These are phyloP conservation scores for Singerocomus rubriflavus DNA, from an alignment of 1,284 basidiomycete species.

Conservation along the genomic window DNA sequence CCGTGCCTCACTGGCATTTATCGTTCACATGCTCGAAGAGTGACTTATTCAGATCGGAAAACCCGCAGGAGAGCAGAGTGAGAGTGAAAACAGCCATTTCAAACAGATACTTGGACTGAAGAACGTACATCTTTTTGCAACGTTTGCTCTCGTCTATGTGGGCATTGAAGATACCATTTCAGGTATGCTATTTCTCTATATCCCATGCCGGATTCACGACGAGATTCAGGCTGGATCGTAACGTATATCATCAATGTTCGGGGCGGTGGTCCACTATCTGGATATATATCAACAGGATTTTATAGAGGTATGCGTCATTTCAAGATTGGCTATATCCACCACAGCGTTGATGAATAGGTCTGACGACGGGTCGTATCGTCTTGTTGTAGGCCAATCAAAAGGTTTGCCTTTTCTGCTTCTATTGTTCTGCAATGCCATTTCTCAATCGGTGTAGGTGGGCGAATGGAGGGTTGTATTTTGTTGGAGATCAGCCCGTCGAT, in stretches of 20 bases:
- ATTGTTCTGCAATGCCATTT: background rate
- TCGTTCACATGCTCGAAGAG: conserved; percentile 21
- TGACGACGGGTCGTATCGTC: conserved; percentile 27
- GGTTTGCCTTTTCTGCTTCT: conserved; percentile 6
- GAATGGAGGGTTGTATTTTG: conserved; percentile 32
- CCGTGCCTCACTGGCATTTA: background rate
- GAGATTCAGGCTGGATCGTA: conserved; percentile 47
- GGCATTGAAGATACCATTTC: conserved; percentile 59
- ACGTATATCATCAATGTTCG: conserved; percentile 47
- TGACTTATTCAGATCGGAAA: conserved; percentile 35
- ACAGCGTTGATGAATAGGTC: conserved; percentile 19
- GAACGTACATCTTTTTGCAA: conserved; percentile 50
- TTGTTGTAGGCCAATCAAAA: conserved; percentile 32
- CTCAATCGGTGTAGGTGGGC: conserved; percentile 21
- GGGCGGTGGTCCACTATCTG: conserved; percentile 45
- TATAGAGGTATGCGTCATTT: conserved; percentile 41
- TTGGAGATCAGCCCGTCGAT: no score
- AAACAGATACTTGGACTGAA: conserved; percentile 47
- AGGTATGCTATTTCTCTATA: conserved; percentile 27
- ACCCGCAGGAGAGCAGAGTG: conserved; percentile 22
- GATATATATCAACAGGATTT: conserved; percentile 52
- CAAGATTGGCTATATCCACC: no score
- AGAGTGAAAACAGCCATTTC: conserved; percentile 40
- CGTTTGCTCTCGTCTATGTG: conserved; percentile 54
- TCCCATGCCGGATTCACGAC: background rate